Conservation (phyloP, 2,329 filamentous ascomycete species). For the Aureobasidium uvarum region DNA sequence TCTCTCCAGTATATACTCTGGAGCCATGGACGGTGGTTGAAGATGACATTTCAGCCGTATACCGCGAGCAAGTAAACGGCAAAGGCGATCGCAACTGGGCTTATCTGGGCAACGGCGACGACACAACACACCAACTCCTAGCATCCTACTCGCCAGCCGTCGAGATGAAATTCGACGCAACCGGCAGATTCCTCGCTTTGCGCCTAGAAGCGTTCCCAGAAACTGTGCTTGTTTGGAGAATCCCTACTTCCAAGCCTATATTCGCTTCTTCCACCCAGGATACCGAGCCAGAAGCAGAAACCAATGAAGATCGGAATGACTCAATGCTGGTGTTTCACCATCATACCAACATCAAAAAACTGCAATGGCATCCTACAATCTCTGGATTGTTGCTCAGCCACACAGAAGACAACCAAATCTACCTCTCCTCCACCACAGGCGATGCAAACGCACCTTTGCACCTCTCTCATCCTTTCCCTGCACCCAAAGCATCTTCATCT, state of each 20-base stretch:
- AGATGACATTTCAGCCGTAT: slow-evolving; percentile 29
- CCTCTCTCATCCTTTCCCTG: slow-evolving; percentile 22
- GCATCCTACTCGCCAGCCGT: slow-evolving; percentile 32
- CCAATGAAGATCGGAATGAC: slow-evolving; percentile 37
- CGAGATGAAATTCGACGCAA: slow-evolving; percentile 1
- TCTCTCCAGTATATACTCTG: slow-evolving; percentile 34
- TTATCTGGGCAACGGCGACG: slow-evolving; percentile 37
- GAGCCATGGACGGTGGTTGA: slow-evolving; percentile 32
- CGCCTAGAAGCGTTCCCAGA: slow-evolving; percentile 15
- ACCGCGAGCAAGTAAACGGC: slow-evolving; percentile 29
- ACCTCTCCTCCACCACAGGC: slow-evolving; percentile 40
- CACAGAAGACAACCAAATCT: slow-evolving; percentile 42
- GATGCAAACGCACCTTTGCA: slow-evolving; percentile 30
- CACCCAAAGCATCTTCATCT: slow-evolving; percentile 24
- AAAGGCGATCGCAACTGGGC: slow-evolving; percentile 33
- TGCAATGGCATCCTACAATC: slow-evolving; percentile 46
- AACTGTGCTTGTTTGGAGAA: slow-evolving; percentile 32
- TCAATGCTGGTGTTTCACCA: slow-evolving; percentile 46
- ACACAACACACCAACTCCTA: slow-evolving; percentile 33
- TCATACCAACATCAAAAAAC: slow-evolving; percentile 44
- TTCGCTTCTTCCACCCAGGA: not conserved
- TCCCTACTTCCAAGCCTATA: not conserved
- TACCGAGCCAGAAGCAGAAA: not conserved
- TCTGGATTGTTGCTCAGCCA: slow-evolving; percentile 45
- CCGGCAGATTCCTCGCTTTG: not conserved